Evolutionary conservation across 2,329 filamentous ascomycete species (phyloP).

Genomic region (Aspergillus sp.): DNA sequence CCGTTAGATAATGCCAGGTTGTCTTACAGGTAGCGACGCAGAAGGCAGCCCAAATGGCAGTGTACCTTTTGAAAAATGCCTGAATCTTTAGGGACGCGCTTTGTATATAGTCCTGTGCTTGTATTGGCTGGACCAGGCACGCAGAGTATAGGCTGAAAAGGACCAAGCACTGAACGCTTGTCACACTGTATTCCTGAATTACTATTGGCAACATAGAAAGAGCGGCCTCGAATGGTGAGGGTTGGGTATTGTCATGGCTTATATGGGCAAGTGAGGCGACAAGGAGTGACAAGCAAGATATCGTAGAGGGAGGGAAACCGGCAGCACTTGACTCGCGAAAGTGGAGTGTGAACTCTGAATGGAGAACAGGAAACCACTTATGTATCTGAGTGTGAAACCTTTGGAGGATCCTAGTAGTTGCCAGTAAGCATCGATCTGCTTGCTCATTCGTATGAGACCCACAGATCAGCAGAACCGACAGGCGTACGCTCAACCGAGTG

Average conservation of each 20-base stretch:
- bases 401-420: background rate
- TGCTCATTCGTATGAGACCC: too few species aligned
- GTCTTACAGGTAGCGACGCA: too few species aligned
- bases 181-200: background rate
- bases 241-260: background rate
- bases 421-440: background rate
- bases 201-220: background rate
- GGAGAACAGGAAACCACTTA: slow-evolving; percentile 1
- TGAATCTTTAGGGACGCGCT: background rate
- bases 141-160: slow-evolving; percentile 2
- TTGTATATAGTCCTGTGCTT: background rate
- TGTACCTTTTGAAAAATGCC: background rate
- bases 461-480: background rate
- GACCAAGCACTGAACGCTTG: background rate
- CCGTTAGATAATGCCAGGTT: background rate
- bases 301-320: background rate
- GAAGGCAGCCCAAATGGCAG: too few species aligned
- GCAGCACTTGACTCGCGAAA: background rate
- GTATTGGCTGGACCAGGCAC: background rate
- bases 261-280: background rate
- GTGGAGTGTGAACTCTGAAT: background rate
- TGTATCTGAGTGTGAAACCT: background rate
- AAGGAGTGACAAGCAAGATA: background rate
- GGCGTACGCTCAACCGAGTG: too few species aligned
- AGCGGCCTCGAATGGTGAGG: background rate